These are phyloP conservation scores for Suhomyces bolitotheri DNA, from an alignment of 1,139 yeast species.

Conservation along the genomic window DNA sequence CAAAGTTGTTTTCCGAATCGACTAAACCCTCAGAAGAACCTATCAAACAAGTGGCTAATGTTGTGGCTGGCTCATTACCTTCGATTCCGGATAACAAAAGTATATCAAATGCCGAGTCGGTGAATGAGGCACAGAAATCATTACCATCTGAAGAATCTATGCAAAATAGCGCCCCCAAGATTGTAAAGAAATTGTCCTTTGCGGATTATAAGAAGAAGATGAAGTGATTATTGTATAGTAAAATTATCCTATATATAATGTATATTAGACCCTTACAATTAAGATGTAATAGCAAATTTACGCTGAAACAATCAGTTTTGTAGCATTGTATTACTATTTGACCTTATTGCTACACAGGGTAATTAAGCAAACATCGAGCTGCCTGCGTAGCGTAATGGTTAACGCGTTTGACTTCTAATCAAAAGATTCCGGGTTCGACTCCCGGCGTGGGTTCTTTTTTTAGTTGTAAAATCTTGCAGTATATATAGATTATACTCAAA, in stretches of 20 bases:
- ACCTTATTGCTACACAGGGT: too few relatives aligned
- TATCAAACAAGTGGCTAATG: not conserved
- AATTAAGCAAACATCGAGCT: too few relatives aligned
- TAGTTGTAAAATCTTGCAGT: too few relatives aligned
- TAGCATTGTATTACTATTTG: too few relatives aligned
- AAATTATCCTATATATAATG: not conserved
- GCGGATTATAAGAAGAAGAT: slow-evolving; percentile 80
- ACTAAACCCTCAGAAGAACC: not conserved
- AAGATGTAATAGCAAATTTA: too few relatives aligned
- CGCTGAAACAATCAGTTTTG: too few relatives aligned
- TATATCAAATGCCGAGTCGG: slow-evolving; percentile 1
- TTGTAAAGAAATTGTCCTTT: slow-evolving; percentile 71
- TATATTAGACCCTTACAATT: not conserved
- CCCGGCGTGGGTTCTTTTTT: slow-evolving; percentile 42
- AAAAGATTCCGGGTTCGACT: slow-evolving; percentile 50
- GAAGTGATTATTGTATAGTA: slow-evolving; percentile 29
- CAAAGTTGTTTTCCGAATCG: slow-evolving; percentile 5
- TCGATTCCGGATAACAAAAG: not conserved
- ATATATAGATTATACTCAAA: too few relatives aligned
- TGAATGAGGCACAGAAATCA: slow-evolving; percentile 13
- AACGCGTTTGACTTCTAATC: slow-evolving; percentile 50
- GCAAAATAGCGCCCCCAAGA: slow-evolving; percentile 23
- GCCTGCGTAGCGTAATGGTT: slow-evolving; percentile 42
- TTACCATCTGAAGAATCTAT: slow-evolving; percentile 14
- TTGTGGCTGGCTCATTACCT: not conserved